Percentiles rank a stretch among this genome's conserved stretches.
phyloP scores from a whole-genome alignment of 495 filamentous ascomycete species.

The Xylaria acuta region DNA sequence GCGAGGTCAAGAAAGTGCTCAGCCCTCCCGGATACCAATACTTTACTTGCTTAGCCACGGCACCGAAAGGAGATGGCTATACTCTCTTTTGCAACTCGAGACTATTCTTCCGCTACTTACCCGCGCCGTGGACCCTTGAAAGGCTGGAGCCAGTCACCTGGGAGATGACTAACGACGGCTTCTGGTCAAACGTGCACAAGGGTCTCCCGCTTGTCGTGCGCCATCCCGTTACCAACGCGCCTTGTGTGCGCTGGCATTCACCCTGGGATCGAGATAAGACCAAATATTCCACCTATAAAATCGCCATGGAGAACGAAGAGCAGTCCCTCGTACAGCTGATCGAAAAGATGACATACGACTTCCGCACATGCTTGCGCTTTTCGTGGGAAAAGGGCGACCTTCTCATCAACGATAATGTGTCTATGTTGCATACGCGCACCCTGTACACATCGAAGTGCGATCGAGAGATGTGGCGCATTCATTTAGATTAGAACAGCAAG shows the following conservation, averaged over 20 bases:
- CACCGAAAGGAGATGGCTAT: slow-evolving; percentile 1
- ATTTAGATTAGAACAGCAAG: background rate
- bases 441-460: background rate
- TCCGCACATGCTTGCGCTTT: slow-evolving; percentile 15
- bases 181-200: background rate
- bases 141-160: slow-evolving; percentile 3
- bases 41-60: background rate
- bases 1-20: background rate
- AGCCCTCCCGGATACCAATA: slow-evolving; percentile 9
- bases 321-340: slow-evolving; percentile 12
- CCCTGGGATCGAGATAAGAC: slow-evolving; percentile 3
- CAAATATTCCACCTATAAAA: background rate
- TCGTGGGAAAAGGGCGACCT: slow-evolving; percentile 17
- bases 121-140: background rate
- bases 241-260: slow-evolving; percentile 9
- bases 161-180: slow-evolving; percentile 5
- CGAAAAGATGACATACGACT: slow-evolving; percentile 2
- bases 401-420: slow-evolving; percentile 15
- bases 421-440: slow-evolving; percentile 11
- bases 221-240: background rate
- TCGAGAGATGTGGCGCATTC: slow-evolving; percentile 10
- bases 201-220: slow-evolving; percentile 3
- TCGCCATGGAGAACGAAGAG: slow-evolving; percentile 5
- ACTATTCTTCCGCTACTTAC: slow-evolving; percentile 10
- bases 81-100: slow-evolving; percentile 14